Evolutionary conservation across 148 eudicot species (phyloP), one percentile per base, ranked within the genome.

Genomic region (Persicaria tinctoria): DNA sequence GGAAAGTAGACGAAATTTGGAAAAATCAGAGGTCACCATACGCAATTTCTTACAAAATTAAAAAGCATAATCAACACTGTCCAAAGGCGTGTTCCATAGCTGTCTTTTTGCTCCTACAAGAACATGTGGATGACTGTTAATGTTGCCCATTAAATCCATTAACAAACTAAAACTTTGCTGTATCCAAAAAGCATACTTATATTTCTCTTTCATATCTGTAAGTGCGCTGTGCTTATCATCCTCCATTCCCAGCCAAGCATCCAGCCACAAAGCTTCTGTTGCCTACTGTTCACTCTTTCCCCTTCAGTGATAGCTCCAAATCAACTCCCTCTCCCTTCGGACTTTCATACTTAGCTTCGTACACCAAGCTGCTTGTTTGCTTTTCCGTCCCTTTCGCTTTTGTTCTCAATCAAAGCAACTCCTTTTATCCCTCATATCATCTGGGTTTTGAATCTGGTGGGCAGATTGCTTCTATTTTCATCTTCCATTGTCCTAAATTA

Each of bases 191-290:
- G 17, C 70, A 66, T 63, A 63, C 44, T 41, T 10, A 32, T 32
- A 32, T 6, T 12, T 63, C 68, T 63, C 70, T 66, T 66, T 66
- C 70, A 12, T 41, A 20, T 66, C 5, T 41, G 46, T 12, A 41
- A 32, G 41, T 32, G 41, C 2, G 41, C 70, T 17, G 70, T 66
- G 70, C 70, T 66, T 66, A 66, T 64, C 70, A 32, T 32, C 44
- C 70, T 66, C 70, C 70, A 44, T 38, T 66, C 1, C 48, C 70
- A 66, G 70, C 70, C 70, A 66, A 66, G 70, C 70, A 66, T 66
- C 70, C 47, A 38, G 17, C 70, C 70, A 38, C 13, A 64, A 64
- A 66, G 70, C 70, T 12, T 66, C 44, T 62, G 23, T 60, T 66
- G 47, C 70, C 47, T 10, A 41, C 47, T 44, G 70, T 44, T 44